Conservation (phyloP, 257 asterid species). For the Linaria vulgaris region DNA sequence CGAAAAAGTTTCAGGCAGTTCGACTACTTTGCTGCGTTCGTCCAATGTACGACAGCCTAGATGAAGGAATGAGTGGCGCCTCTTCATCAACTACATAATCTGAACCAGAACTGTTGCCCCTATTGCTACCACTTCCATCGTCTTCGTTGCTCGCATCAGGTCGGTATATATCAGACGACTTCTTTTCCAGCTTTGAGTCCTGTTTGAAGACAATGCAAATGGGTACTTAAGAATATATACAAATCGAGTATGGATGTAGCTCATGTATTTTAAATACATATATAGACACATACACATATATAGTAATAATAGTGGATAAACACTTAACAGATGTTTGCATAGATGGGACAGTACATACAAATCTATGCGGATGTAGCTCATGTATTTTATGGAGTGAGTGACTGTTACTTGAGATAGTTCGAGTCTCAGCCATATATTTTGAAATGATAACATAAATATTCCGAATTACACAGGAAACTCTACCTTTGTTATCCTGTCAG, state of each 20-base stretch:
- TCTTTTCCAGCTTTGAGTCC: conserved; percentile 75
- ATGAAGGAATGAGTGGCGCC: conserved; percentile 54
- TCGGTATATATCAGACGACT: conserved; percentile 59
- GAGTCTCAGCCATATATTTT: neutral
- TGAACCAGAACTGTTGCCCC: conserved; percentile 13
- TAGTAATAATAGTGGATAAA: too few species aligned
- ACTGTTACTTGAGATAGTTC: neutral
- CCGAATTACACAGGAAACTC: neutral
- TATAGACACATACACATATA: too few species aligned
- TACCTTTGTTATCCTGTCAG: conserved; percentile 63
- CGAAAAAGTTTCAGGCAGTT: conserved; percentile 24
- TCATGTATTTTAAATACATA: too few species aligned
- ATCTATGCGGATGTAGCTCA: neutral
- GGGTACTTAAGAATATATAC: neutral
- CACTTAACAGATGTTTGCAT: neutral
- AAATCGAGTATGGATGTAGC: too few species aligned
- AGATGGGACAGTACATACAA: neutral
- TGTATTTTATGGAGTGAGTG: neutral
- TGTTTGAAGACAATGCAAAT: conserved; percentile 21
- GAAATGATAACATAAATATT: neutral
- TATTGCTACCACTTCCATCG: conserved; percentile 22
- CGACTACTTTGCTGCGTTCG: conserved; percentile 48
- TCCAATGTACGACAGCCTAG: conserved; percentile 65
- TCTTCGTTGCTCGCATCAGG: conserved; percentile 36
- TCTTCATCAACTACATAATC: conserved; percentile 51